Evolutionary conservation across 1,139 yeast genomes (phyloP), one percentile per base, ranked within the genome.

Genomic region (Kodamaea ohmeri): DNA sequence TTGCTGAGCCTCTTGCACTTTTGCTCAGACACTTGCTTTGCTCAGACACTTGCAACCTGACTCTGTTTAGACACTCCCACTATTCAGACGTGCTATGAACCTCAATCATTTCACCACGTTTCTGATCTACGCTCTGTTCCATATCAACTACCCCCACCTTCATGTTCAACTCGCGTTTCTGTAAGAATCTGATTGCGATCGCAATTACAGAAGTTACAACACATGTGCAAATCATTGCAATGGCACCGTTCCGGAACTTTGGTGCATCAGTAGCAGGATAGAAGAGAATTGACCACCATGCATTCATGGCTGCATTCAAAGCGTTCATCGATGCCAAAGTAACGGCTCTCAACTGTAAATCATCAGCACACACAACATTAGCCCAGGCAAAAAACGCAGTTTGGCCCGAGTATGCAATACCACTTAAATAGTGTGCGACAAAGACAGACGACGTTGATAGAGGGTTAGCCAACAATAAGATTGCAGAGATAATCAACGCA

Each of bases 321-420:
- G 77, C 76, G 53, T 78, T 78, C 83, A 78, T 78, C 0, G 80
- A 75, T 0, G 80, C 82, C 37, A 78, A 57, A 0, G 76, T 79
- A 20, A 77, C 60, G 0, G 83, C 80, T 46, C 83, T 63, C 49
- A 75, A 79, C 54, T 76, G 78, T 30, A 75, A 52, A 52, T 78
- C 82, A 44, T 70, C 61, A 22, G 67, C 63, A 45, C 80, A 74
- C 1, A 76, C 74, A 28, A 73, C 60, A 45, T 76, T 78, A 1
- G 81, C 82, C 83, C 83, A 78, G 0, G 82, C 72, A 46, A 77
- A 78, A 52, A 74, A 76, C 0, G 72, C 65, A 0, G 82, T 73
- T 49, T 78, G 83, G 0, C 81, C 82, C 14, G 80, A 75, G 50
- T 71, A 77, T 0, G 78, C 57, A 11, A 70, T 54, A 12, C 82